Evolutionary conservation across 2,329 filamentous ascomycete species (phyloP).

Genomic region (Ophidiomyces ophidiicola): DNA sequence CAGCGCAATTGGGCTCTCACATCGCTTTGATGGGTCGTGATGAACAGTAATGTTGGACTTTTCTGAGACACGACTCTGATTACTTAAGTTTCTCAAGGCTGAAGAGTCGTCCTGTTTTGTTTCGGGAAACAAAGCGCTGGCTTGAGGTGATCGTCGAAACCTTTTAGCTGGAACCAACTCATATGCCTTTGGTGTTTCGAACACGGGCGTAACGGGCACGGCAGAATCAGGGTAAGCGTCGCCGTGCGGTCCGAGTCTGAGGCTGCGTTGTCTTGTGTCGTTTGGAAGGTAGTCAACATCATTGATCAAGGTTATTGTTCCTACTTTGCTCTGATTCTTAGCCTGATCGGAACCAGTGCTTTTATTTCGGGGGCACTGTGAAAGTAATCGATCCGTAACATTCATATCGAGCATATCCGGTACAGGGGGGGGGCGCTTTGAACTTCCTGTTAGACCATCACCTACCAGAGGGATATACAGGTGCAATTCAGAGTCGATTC

Average conservation of each 20-base stretch:
- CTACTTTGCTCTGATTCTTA: no score
- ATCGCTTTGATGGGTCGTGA: slow-evolving; percentile 24
- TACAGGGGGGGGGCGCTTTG: no score
- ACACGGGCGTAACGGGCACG: background rate
- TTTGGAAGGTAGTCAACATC: no score
- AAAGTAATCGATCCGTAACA: slow-evolving; percentile 6
- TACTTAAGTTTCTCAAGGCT: slow-evolving; percentile 24
- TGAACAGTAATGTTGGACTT: slow-evolving; percentile 25
- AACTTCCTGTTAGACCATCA: no score
- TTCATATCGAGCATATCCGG: slow-evolving; percentile 1
- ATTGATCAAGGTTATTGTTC: no score
- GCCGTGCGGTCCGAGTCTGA: no score
- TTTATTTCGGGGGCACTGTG: slow-evolving; percentile 4
- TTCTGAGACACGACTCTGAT: slow-evolving; percentile 23
- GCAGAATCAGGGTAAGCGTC: background rate
- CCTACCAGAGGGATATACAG: background rate
- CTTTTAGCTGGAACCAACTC: slow-evolving; percentile 7
- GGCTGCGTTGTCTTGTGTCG: no score
- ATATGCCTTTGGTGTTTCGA: background rate
- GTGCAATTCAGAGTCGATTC: background rate
- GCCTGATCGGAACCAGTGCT: no score
- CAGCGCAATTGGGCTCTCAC: slow-evolving; percentile 13
- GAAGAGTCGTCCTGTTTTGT: slow-evolving; percentile 4
- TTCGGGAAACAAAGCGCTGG: slow-evolving; percentile 1
- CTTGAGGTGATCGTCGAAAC: slow-evolving; percentile 1